Evolutionary conservation across 371 early-diverging fungal species (phyloP).

Genomic region (Syncephalastrum monosporum): DNA sequence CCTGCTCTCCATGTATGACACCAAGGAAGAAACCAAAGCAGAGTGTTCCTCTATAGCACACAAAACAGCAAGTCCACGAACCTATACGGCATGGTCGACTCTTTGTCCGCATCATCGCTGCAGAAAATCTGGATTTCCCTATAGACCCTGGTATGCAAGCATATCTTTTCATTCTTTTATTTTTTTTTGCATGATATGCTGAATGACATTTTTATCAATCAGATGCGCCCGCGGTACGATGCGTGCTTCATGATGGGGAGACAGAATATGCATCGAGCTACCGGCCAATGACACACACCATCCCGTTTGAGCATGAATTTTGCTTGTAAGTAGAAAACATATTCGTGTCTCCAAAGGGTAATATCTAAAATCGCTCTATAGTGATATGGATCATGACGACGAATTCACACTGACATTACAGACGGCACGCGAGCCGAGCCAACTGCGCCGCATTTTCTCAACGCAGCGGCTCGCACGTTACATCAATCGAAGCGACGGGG

Average conservation of each 20-base stretch:
- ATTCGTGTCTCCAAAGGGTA: background rate
- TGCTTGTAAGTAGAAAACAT: conserved; percentile 12
- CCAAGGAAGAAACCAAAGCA: too few relatives aligned
- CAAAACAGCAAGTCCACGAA: too few relatives aligned
- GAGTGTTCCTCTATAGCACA: too few relatives aligned
- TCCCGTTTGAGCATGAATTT: conserved; percentile 17
- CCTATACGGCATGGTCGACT: conserved; percentile 11
- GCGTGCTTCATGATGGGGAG: conserved; percentile 13
- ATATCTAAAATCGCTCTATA: background rate
- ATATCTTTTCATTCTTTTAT: too few relatives aligned
- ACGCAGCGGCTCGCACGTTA: conserved; percentile 10
- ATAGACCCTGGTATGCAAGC: conserved; percentile 23
- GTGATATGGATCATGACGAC: conserved; percentile 12
- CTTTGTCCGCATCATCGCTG: conserved; percentile 19
- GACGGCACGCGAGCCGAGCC: conserved; percentile 5
- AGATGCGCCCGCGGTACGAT: conserved; percentile 17
- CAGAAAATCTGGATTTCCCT: conserved; percentile 34
- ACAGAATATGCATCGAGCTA: conserved; percentile 10
- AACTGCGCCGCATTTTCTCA: conserved; percentile 9
- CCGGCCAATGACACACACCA: conserved; percentile 13
- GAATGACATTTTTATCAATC: background rate
- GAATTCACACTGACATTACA: conserved; percentile 26
- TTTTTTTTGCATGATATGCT: background rate
- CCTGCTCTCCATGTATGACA: too few relatives aligned
- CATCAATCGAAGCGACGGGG: conserved; percentile 20